Evolutionary conservation across 2,329 filamentous ascomycete genomes (phyloP).

Genomic region (Pseudogymnoascus sp.): DNA sequence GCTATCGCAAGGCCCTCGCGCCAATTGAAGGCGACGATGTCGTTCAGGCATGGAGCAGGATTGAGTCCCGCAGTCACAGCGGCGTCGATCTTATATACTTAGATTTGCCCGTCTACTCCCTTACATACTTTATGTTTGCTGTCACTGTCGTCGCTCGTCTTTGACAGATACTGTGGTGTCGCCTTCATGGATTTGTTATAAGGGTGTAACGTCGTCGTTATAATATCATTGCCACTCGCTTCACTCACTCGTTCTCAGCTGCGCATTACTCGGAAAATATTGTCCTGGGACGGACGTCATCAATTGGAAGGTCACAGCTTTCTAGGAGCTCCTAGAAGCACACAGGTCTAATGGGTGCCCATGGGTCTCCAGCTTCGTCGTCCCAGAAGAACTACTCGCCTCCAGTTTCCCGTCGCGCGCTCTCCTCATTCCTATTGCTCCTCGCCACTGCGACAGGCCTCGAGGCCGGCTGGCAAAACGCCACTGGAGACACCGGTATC

Average conservation of each 20-base stretch:
- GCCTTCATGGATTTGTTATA: neutral
- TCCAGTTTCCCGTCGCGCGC: neutral
- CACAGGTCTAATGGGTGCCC: neutral
- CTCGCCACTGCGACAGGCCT: slow-evolving; percentile 23
- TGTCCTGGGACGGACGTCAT: neutral
- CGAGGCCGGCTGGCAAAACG: slow-evolving; percentile 15
- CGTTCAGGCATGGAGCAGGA: neutral
- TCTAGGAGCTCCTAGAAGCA: neutral
- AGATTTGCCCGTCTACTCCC: neutral
- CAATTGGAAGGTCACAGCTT: neutral
- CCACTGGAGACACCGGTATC: slow-evolving; percentile 16
- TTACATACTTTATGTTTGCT: slow-evolving; percentile 1
- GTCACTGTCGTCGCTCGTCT: slow-evolving; percentile 9
- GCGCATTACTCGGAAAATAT: neutral
- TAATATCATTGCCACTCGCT: neutral
- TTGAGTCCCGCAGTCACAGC: neutral
- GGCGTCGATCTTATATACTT: slow-evolving; percentile 1
- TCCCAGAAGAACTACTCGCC: neutral
- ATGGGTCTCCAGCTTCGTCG: neutral
- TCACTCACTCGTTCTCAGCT: neutral
- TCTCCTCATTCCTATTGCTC: neutral
- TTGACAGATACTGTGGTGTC: neutral
- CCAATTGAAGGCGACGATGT: slow-evolving; percentile 3
- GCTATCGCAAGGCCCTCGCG: neutral
- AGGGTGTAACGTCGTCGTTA: neutral